Evolutionary conservation across 805 yeast genomes (phyloP), one percentile per base, ranked within the genome.

Genomic region (Ogataea glucozyma): DNA sequence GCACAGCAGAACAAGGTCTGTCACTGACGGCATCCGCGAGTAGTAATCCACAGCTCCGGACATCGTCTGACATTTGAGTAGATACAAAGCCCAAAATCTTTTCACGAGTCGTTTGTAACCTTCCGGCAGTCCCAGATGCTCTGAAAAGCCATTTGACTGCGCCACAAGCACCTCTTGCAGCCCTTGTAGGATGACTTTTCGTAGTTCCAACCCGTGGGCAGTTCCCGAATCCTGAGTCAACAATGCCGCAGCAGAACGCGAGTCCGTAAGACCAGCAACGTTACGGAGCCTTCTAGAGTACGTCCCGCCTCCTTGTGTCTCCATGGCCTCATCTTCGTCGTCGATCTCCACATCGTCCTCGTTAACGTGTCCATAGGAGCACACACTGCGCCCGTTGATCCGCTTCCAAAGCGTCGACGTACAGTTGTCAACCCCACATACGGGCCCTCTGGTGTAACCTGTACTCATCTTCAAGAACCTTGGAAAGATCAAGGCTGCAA

Each of bases 341-440:
- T 85, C 86, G 48, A 80, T 72, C 60, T 88, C 95, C 20, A 85
- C 58, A 48, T 82, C 85, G 26, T 90, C 89, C 50, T 83, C 91
- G 63, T 79, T 77, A 16, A 90, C 89, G 65, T 91, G 99, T 4
- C 98, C 98, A 57, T 77, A 84, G 55, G 86, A 91, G 61, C 99
- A 91, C 9, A 90, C 83, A 43, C 81, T 75, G 38, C 78, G 78
- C 19, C 99, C 99, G 55, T 85, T 88, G 3, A 79, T 67, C 22
- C 78, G 63, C 38, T 83, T 73, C 79, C 88, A 91, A 38, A 83
- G 73, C 27, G 80, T 67, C 1, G 97, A 85, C 4, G 85, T 79
- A 65, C 99, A 91, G 68, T 91, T 91, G 49, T 85, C 90, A 2
- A 82, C 81, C 1, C 97, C 97, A 72, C 99, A 91, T 4, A 83